Conservation (phyloP, 75 land plant genomes). For the Gnetum montanum region DNA sequence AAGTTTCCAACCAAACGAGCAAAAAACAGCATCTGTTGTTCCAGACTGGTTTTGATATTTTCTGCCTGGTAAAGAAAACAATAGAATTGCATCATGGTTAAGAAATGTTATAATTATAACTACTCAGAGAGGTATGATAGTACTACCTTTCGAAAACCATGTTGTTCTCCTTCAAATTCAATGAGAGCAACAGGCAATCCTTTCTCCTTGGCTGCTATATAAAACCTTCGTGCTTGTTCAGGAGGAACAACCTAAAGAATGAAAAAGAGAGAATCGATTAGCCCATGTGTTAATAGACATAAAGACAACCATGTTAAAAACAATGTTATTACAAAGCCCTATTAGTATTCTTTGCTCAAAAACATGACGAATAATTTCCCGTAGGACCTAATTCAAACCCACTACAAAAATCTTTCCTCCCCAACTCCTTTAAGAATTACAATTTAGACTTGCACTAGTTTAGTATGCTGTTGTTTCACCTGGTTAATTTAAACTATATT, state of each 20-base stretch:
- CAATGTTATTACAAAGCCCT: no score
- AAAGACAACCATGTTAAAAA: no score
- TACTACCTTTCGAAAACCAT: slow-evolving; percentile 87
- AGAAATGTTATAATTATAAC: background rate
- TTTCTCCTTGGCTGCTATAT: slow-evolving; percentile 66
- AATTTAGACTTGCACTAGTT: no score
- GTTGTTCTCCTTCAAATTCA: slow-evolving; percentile 96
- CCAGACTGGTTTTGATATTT: slow-evolving; percentile 81
- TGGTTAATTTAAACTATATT: no score
- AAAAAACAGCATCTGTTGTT: slow-evolving; percentile 90
- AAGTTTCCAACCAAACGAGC: slow-evolving; percentile 71
- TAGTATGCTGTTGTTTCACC: no score
- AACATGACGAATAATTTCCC: no score
- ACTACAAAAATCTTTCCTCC: no score
- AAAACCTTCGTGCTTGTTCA: slow-evolving; percentile 80
- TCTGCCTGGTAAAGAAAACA: slow-evolving; percentile 81
- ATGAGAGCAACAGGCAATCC: slow-evolving; percentile 89
- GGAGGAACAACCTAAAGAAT: slow-evolving; percentile 83
- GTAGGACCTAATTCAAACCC: no score
- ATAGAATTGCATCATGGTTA: background rate
- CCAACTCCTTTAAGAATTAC: no score
- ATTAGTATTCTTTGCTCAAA: no score
- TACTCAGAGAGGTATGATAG: background rate
- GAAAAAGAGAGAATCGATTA: background rate
- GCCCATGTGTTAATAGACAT: no score